Conservation (phyloP, 1,284 basidiomycete species). For the Heterobasidion occidentale region DNA sequence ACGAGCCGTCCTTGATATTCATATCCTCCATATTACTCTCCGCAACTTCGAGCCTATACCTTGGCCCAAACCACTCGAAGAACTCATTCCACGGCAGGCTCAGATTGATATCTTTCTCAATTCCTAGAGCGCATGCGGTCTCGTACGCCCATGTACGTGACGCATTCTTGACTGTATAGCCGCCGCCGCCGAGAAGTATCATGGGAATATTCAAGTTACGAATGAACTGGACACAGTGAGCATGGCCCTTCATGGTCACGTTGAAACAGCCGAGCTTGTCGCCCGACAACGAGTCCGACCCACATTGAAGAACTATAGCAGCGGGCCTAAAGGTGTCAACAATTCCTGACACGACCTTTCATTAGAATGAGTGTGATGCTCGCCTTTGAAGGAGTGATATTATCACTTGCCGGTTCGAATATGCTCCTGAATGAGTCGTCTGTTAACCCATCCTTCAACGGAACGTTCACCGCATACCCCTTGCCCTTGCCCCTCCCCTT, state of each 20-base stretch:
- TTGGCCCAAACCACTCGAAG: constrained; percentile 96
- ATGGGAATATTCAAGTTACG: constrained; percentile 82
- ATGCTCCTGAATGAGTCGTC: constrained; percentile 79
- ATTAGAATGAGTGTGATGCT: not conserved
- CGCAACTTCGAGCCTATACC: constrained; percentile 89
- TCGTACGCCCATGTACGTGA: constrained; percentile 96
- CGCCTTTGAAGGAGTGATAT: not conserved
- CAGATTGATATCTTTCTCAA: constrained; percentile 70
- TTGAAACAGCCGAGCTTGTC: constrained; percentile 98
- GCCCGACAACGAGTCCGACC: constrained; percentile 91
- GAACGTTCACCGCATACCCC: constrained; percentile 91
- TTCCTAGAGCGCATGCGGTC: constrained; percentile 87
- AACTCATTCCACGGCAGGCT: constrained; percentile 94
- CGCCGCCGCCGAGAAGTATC: constrained; percentile 91
- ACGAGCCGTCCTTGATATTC: constrained; percentile 75
- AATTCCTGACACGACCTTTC: constrained; percentile 72
- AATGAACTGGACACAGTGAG: constrained; percentile 85
- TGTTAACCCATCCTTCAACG: constrained; percentile 89
- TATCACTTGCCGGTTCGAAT: constrained; percentile 74
- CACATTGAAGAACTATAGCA: constrained; percentile 91
- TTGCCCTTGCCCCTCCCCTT: constrained; percentile 81
- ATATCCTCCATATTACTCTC: constrained; percentile 93
- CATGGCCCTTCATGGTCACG: constrained; percentile 91
- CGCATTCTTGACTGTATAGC: constrained; percentile 96
- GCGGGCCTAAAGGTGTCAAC: constrained; percentile 89